phyloP scores from a whole-genome alignment of 768 basidiomycete species.

The Punctularia strigosozonata region DNA sequence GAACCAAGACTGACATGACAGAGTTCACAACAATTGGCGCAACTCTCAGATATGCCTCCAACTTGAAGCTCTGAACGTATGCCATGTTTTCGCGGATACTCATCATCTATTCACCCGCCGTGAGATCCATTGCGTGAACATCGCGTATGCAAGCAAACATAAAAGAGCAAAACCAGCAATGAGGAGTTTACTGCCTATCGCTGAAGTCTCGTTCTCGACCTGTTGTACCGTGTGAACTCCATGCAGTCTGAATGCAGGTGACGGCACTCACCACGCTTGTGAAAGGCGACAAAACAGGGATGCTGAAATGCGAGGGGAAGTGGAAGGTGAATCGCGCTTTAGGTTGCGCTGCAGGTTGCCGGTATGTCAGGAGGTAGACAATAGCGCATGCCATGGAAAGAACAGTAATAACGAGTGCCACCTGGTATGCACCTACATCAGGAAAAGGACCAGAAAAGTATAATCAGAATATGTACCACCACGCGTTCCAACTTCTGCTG shows the following conservation, averaged over 20 bases:
- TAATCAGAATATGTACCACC: slow-evolving; percentile 8
- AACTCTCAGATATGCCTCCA: too few relatives aligned
- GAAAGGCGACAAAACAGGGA: slow-evolving; percentile 70
- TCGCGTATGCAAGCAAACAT: too few relatives aligned
- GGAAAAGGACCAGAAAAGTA: neutral
- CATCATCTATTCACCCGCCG: too few relatives aligned
- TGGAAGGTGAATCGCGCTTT: slow-evolving; percentile 8
- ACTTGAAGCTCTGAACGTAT: too few relatives aligned
- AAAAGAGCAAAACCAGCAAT: too few relatives aligned
- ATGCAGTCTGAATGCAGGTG: neutral
- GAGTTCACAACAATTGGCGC: too few relatives aligned
- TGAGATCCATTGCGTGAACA: too few relatives aligned
- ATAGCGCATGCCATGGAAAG: slow-evolving; percentile 6
- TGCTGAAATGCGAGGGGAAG: slow-evolving; percentile 53
- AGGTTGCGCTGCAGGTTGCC: neutral
- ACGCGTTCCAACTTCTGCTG: slow-evolving; percentile 4
- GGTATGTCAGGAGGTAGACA: neutral
- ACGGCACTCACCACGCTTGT: slow-evolving; percentile 51
- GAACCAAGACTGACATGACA: too few relatives aligned
- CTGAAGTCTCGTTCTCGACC: slow-evolving; percentile 69
- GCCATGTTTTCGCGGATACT: too few relatives aligned
- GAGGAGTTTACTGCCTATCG: too few relatives aligned
- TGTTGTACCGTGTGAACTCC: slow-evolving; percentile 14
- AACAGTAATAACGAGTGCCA: slow-evolving; percentile 4
- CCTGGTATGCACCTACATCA: neutral